Percentiles rank a stretch among this genome's conserved stretches.
These are phyloP conservation scores for Penicillium sumatraense DNA, from an alignment of 2,329 filamentous ascomycete species.

Conservation along the genomic window DNA sequence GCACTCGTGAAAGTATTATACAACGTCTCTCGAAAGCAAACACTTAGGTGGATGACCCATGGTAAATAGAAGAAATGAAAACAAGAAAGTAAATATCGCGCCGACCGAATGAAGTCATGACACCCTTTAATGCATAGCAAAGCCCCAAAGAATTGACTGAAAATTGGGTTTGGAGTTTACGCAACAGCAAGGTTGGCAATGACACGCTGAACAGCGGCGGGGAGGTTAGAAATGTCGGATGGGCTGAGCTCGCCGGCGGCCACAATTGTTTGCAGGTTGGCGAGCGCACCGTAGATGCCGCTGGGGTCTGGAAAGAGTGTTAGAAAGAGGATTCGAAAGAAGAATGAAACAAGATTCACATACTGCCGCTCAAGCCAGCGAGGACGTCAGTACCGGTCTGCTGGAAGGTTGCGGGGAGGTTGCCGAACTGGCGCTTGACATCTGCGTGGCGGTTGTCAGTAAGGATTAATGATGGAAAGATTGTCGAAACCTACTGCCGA, in stretches of 20 bases:
- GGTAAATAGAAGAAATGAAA: background rate
- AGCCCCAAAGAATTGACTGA: background rate
- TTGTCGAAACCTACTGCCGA: conserved; percentile 6
- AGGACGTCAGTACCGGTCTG: conserved; percentile 10
- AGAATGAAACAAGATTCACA: background rate
- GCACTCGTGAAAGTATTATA: conserved; percentile 17
- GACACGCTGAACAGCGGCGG: conserved; percentile 17
- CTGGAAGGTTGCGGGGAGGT: conserved; percentile 7
- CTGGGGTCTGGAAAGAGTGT: conserved; percentile 14
- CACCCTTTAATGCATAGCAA: conserved; percentile 15
- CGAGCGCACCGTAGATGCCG: conserved; percentile 22
- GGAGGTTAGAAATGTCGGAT: conserved; percentile 16
- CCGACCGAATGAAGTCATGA: conserved; percentile 13
- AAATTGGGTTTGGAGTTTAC: conserved; percentile 1
- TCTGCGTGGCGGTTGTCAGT: background rate
- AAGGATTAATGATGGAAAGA: background rate
- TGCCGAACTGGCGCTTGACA: conserved; percentile 13
- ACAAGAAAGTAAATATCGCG: background rate
- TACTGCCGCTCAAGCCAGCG: conserved; percentile 24
- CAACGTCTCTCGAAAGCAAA: conserved; percentile 11
- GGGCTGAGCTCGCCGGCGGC: conserved; percentile 15
- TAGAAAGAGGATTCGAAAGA: background rate
- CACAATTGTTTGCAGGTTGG: conserved; percentile 8
- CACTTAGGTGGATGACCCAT: background rate
- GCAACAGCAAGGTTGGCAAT: conserved; percentile 17